Percentiles rank a stretch among this genome's conserved stretches.
phyloP scores from a whole-genome alignment of 768 basidiomycete species.

The Boletus pseudo-olivaceus region DNA sequence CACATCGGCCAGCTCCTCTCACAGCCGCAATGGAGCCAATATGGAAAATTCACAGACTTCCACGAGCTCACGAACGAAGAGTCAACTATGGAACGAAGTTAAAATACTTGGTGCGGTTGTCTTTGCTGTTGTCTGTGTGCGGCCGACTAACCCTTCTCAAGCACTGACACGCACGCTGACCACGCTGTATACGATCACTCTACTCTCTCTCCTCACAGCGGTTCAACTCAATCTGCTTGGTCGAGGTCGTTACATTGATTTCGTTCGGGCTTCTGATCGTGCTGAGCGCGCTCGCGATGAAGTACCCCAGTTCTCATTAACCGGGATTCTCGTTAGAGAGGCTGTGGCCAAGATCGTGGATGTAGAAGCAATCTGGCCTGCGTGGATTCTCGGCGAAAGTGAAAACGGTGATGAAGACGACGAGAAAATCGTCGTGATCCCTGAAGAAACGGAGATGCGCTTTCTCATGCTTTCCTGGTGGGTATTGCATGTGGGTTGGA shows the following conservation, averaged over 20 bases:
- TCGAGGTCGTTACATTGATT: slow-evolving; percentile 72
- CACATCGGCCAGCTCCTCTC: slow-evolving; percentile 35
- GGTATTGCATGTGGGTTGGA: slow-evolving; percentile 91
- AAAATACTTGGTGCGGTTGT: slow-evolving; percentile 71
- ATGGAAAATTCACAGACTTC: slow-evolving; percentile 7
- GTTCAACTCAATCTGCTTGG: slow-evolving; percentile 86
- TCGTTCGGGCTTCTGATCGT: slow-evolving; percentile 57
- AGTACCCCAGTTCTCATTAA: slow-evolving; percentile 32
- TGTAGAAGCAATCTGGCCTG: slow-evolving; percentile 23
- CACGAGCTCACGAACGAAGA: slow-evolving; percentile 51
- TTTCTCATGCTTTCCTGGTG: slow-evolving; percentile 91
- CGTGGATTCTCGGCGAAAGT: slow-evolving; percentile 21
- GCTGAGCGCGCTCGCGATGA: slow-evolving; percentile 50
- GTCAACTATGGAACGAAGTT: slow-evolving; percentile 88
- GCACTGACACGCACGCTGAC: slow-evolving; percentile 88
- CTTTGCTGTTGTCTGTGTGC: not conserved
- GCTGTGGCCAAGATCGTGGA: slow-evolving; percentile 24
- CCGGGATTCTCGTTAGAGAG: slow-evolving; percentile 24
- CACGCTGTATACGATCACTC: slow-evolving; percentile 78
- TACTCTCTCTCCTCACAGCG: slow-evolving; percentile 82
- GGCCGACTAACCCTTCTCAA: slow-evolving; percentile 29
- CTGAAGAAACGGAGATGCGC: slow-evolving; percentile 69
- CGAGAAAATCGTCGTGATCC: slow-evolving; percentile 36
- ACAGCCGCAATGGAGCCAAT: slow-evolving; percentile 20
- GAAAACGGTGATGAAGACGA: slow-evolving; percentile 28